Percentiles rank a stretch among this genome's conserved stretches.
Evolutionary conservation across 768 basidiomycete genomes (phyloP).

Genomic region (Astraeus odoratus): DNA sequence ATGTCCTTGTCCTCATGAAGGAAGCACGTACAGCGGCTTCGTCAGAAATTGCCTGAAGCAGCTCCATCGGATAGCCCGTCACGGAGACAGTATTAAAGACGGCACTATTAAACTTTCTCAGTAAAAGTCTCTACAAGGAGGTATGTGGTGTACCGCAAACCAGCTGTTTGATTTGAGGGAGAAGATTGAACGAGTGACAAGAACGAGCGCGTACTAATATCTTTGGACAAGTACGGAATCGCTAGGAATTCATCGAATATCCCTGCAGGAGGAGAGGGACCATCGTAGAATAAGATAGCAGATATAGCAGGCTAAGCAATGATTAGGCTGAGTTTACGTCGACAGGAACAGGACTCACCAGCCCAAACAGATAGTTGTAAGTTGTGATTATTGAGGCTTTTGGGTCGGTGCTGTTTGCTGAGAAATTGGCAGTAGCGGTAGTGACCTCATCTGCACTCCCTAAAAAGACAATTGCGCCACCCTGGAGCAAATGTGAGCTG

Average conservation of each 20-base stretch:
- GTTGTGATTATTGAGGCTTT: slow-evolving; percentile 33
- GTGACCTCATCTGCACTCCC: too few relatives aligned
- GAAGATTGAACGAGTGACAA: neutral
- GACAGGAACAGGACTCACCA: slow-evolving; percentile 11
- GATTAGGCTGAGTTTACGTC: neutral
- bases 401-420: slow-evolving; percentile 2
- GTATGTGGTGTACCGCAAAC: neutral
- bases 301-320: slow-evolving; percentile 11
- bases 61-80: neutral
- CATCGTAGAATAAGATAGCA: slow-evolving; percentile 48
- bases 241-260: neutral
- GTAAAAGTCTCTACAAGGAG: neutral
- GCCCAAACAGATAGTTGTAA: slow-evolving; percentile 30
- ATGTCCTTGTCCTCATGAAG: slow-evolving; percentile 24
- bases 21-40: slow-evolving; percentile 19
- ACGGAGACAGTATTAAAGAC: slow-evolving; percentile 6
- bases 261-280: slow-evolving; percentile 11
- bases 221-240: neutral
- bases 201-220: neutral
- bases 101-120: neutral
- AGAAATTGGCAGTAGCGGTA: slow-evolving; percentile 3
- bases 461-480: too few relatives aligned
- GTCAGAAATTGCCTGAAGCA: slow-evolving; percentile 2
- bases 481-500: too few relatives aligned
- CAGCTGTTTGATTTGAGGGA: slow-evolving; percentile 1